Conservation (phyloP, 2,329 filamentous ascomycete genomes). For the Diaporthe citrichinensis region DNA sequence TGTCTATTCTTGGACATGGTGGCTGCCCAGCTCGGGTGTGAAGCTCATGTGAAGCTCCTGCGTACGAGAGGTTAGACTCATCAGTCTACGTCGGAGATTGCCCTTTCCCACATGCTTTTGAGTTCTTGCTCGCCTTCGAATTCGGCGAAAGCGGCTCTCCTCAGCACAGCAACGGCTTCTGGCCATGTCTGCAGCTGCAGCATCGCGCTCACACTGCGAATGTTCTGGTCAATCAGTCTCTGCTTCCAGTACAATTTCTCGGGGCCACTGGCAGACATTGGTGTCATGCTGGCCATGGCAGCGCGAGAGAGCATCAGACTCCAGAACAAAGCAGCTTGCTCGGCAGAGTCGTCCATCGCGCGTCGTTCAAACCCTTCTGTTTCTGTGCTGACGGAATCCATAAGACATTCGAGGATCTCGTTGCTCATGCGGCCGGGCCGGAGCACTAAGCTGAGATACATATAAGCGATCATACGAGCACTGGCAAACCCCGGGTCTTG, state of each 20-base stretch:
- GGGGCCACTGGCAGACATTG: background rate
- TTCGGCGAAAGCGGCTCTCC: constrained; percentile 1
- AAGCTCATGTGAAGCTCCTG: constrained; percentile 10
- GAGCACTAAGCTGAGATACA: constrained; percentile 62
- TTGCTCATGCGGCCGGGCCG: constrained; percentile 56
- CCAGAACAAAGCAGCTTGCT: constrained; percentile 18
- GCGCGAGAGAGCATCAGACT: constrained; percentile 2
- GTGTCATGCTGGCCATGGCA: constrained; percentile 13
- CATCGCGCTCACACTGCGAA: background rate
- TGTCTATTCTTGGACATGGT: constrained; percentile 18
- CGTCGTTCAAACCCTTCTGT: background rate
- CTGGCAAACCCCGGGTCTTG: background rate
- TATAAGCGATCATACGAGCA: constrained; percentile 60
- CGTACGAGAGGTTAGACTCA: background rate
- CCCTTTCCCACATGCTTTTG: background rate
- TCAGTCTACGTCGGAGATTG: background rate
- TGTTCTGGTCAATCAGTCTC: background rate
- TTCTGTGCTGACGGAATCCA: background rate
- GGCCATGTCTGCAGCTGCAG: constrained; percentile 21
- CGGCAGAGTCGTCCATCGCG: background rate
- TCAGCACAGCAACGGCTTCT: background rate
- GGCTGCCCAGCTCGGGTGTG: constrained; percentile 9
- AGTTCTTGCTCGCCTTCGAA: constrained; percentile 24
- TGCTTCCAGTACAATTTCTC: background rate
- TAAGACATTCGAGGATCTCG: constrained; percentile 51